These are phyloP conservation scores for Ganoderma resinaceum DNA, from an alignment of 1,284 basidiomycete genomes.

Conservation along the genomic window DNA sequence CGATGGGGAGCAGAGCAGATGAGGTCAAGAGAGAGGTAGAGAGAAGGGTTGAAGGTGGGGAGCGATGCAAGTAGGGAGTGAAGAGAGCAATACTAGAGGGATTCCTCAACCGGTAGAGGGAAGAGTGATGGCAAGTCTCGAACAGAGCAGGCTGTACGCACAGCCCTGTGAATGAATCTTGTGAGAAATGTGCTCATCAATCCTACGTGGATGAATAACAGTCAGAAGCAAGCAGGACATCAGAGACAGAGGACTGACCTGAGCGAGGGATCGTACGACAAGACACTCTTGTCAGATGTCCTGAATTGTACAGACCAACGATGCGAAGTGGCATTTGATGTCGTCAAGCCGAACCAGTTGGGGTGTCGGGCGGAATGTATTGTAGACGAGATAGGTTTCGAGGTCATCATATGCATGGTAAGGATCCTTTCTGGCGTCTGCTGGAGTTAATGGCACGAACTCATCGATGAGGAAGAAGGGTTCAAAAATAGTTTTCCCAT, in stretches of 20 bases:
- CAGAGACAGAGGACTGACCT: neutral
- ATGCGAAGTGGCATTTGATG: neutral
- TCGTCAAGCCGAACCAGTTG: neutral
- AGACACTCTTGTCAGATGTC: neutral
- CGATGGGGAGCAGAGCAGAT: too few species aligned
- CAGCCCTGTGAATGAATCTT: too few species aligned
- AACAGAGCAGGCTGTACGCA: too few species aligned
- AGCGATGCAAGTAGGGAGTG: too few species aligned
- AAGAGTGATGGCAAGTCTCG: too few species aligned
- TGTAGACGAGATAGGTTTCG: neutral
- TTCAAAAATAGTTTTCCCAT: neutral
- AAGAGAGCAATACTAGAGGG: too few species aligned
- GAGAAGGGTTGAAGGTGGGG: too few species aligned
- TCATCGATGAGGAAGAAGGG: constrained; percentile 11
- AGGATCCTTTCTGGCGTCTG: constrained; percentile 6
- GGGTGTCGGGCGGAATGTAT: neutral
- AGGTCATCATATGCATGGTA: neutral
- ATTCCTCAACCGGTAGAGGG: too few species aligned
- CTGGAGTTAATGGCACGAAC: neutral
- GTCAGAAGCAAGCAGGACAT: too few species aligned
- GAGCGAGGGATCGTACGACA: neutral
- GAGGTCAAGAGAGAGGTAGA: too few species aligned
- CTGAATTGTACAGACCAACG: neutral
- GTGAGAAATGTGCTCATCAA: neutral
- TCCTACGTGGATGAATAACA: neutral